A percentile compares a stretch with the other conserved stretches of the same genome.
Evolutionary conservation across 768 basidiomycete species (phyloP).

Genomic region (Dacryopinax spathularia): DNA sequence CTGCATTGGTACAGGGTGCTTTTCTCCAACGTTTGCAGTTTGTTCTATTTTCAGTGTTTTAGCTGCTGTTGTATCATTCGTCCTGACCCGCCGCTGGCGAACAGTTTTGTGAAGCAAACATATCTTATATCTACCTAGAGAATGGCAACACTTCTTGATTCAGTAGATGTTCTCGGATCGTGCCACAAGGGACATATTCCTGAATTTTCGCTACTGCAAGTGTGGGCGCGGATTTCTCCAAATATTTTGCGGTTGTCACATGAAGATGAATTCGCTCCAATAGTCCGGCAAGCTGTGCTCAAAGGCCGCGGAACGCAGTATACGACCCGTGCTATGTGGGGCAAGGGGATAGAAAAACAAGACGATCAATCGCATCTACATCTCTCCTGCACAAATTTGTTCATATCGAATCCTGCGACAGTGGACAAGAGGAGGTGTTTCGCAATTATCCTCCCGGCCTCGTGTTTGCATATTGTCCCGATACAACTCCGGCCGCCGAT

Average conservation of each 20-base stretch:
- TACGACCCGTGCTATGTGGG: neutral
- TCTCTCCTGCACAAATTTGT: neutral
- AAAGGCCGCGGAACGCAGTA: neutral
- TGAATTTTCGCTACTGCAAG: too few relatives aligned
- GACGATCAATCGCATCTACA: neutral
- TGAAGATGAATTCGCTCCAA: neutral
- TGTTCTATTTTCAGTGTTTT: conserved; percentile 25
- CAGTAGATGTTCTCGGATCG: too few relatives aligned
- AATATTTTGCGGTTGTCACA: too few relatives aligned
- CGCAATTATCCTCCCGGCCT: conserved; percentile 1
- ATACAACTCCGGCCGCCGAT: conserved; percentile 1
- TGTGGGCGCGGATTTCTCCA: too few relatives aligned
- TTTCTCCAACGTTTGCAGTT: conserved; percentile 43
- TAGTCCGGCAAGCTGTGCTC: neutral
- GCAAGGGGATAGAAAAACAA: neutral
- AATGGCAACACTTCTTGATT: too few relatives aligned
- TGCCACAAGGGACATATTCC: too few relatives aligned
- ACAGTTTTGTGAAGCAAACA: neutral
- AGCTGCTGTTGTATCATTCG: conserved; percentile 29
- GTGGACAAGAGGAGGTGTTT: neutral
- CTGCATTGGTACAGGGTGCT: conserved; percentile 49
- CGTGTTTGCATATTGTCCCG: neutral
- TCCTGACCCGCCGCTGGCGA: conserved; percentile 16
- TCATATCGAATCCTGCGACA: neutral
- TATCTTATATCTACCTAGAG: neutral